These are phyloP conservation scores for Escallonia rubra DNA, from an alignment of 129 eudicot species.

Conservation along the genomic window DNA sequence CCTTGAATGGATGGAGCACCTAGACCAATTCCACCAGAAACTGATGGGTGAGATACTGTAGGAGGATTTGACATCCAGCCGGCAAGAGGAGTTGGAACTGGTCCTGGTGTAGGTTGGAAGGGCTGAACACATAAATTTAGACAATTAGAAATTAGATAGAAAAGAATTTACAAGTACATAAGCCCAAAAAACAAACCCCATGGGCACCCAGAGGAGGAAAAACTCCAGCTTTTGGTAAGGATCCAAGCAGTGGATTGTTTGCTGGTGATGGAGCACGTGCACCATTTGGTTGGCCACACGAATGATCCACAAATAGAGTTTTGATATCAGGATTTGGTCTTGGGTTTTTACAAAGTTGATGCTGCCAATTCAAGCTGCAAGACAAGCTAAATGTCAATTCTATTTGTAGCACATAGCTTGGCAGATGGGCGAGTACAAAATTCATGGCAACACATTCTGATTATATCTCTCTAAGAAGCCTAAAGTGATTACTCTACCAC, in stretches of 20 bases:
- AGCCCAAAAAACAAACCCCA: slow-evolving; percentile 48
- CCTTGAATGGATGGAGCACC: slow-evolving; percentile 77
- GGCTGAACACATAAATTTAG: slow-evolving; percentile 38
- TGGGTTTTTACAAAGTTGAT: slow-evolving; percentile 86
- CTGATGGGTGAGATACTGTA: slow-evolving; percentile 57
- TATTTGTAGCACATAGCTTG: slow-evolving; percentile 3
- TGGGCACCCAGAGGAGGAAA: slow-evolving; percentile 91
- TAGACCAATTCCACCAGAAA: slow-evolving; percentile 75
- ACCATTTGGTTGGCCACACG: slow-evolving; percentile 89
- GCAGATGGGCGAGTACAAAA: background rate
- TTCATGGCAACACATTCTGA: background rate
- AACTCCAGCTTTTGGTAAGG: slow-evolving; percentile 82
- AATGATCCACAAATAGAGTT: slow-evolving; percentile 86
- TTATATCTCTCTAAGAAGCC: background rate
- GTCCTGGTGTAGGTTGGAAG: slow-evolving; percentile 65
- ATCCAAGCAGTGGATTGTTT: slow-evolving; percentile 71
- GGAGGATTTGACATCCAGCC: slow-evolving; percentile 98
- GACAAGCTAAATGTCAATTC: slow-evolving; percentile 7
- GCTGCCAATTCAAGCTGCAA: slow-evolving; percentile 92
- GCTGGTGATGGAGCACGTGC: slow-evolving; percentile 92
- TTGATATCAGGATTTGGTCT: slow-evolving; percentile 93
- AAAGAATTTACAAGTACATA: background rate
- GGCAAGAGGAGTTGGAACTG: slow-evolving; percentile 78
- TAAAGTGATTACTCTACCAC: background rate
- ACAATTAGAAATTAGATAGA: background rate